Conservation (phyloP, 1,284 basidiomycete species). For the Cutaneotrichosporon sp. region DNA sequence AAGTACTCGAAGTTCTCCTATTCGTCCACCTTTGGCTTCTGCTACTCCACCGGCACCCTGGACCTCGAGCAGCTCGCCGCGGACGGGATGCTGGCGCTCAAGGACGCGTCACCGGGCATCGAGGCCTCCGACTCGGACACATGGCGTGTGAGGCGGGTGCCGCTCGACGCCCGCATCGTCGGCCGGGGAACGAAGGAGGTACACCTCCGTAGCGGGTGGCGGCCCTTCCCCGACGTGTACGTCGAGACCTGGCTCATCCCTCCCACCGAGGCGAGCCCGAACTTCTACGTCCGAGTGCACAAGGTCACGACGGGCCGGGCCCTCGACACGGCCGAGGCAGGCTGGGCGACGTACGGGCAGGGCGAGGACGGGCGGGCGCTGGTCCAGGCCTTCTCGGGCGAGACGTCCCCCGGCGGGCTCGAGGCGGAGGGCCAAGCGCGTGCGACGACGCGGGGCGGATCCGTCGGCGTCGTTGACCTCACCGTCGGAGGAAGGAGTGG, state of each 20-base stretch:
- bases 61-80: constrained; percentile 70
- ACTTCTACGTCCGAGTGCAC: constrained; percentile 71
- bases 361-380: constrained; percentile 64
- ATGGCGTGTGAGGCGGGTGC: constrained; percentile 68
- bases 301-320: constrained; percentile 60
- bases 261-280: constrained; percentile 60
- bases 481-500: too few species aligned
- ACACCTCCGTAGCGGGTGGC: constrained; percentile 69
- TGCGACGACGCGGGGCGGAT: constrained; percentile 64
- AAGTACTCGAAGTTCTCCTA: constrained; percentile 78
- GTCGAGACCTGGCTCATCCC: constrained; percentile 76
- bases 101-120: constrained; percentile 58
- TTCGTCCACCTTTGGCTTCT: constrained; percentile 72
- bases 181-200: constrained; percentile 49
- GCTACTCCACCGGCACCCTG: constrained; percentile 66
- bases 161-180: constrained; percentile 65
- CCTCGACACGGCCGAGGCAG: constrained; percentile 66
- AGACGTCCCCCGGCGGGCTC: constrained; percentile 41
- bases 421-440: constrained; percentile 54
- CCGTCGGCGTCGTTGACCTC: constrained; percentile 62
- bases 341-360: constrained; percentile 72
- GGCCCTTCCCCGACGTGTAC: constrained; percentile 69
- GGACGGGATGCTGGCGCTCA: constrained; percentile 68
- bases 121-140: constrained; percentile 60
- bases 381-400: constrained; percentile 47